Conservation (phyloP, 2,329 filamentous ascomycete genomes). For the Emergomyces africanus region DNA sequence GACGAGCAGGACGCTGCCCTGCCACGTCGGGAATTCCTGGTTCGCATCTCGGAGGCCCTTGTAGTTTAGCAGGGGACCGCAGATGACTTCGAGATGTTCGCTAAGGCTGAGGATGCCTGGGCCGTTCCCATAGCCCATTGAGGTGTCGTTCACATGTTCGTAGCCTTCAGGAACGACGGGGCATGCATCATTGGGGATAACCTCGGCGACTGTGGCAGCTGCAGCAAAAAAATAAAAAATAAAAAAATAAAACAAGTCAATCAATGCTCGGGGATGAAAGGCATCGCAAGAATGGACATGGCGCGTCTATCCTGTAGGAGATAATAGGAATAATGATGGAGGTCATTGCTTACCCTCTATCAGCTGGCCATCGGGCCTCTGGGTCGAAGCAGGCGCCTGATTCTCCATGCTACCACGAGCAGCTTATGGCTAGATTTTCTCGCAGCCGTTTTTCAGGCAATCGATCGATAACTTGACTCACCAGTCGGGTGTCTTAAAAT, state of each 20-base stretch:
- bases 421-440: not conserved
- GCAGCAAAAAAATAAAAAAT: not conserved
- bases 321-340: not conserved
- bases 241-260: not conserved
- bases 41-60: slow-evolving; percentile 30
- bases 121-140: slow-evolving; percentile 13
- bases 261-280: not conserved
- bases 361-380: not conserved
- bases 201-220: not conserved
- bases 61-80: slow-evolving; percentile 38
- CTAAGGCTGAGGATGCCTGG: slow-evolving; percentile 12
- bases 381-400: not conserved
- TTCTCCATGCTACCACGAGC: not conserved
- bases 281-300: not conserved
- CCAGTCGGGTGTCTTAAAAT: too few relatives aligned
- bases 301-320: not conserved
- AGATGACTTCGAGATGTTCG: slow-evolving; percentile 27
- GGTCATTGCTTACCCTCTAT: not conserved
- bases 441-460: not conserved
- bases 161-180: slow-evolving; percentile 6
- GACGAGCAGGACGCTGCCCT: slow-evolving; percentile 76
- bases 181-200: not conserved
- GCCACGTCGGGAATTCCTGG: slow-evolving; percentile 42
- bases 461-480: not conserved
- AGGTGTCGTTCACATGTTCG: slow-evolving; percentile 9